phyloP scores from a whole-genome alignment of 345 rosid genomes.

The Barbarea vulgaris region DNA sequence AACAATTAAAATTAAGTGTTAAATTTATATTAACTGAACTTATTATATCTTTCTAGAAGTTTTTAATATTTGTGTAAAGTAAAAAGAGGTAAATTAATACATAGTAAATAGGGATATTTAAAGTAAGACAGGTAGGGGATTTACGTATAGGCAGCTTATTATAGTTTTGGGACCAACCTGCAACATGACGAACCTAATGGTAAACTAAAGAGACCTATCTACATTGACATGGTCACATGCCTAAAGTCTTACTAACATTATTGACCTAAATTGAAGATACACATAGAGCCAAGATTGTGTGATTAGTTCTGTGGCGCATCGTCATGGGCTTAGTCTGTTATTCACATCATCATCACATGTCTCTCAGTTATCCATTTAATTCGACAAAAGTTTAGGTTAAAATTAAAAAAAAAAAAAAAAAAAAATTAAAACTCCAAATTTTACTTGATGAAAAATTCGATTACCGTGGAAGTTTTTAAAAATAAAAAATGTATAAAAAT shows the following conservation, averaged over 20 bases:
- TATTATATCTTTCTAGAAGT: background rate
- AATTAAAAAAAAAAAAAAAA: too few relatives aligned
- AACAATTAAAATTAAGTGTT: background rate
- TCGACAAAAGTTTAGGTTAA: background rate
- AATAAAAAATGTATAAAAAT: background rate
- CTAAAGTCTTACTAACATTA: slow-evolving; percentile 37
- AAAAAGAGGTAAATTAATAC: background rate
- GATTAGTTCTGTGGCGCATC: slow-evolving; percentile 29
- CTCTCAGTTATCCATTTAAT: background rate
- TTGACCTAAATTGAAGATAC: slow-evolving; percentile 27
- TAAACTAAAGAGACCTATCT: slow-evolving; percentile 34
- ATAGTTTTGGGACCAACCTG: slow-evolving; percentile 40
- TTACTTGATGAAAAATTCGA: background rate
- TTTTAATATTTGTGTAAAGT: background rate
- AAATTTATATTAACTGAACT: background rate
- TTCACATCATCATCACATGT: slow-evolving; percentile 10
- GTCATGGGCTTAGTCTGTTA: slow-evolving; percentile 28
- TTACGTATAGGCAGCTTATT: slow-evolving; percentile 21
- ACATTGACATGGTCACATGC: slow-evolving; percentile 38
- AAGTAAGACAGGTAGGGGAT: background rate
- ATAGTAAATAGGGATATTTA: background rate
- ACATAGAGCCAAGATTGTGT: slow-evolving; percentile 13
- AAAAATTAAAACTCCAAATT: background rate
- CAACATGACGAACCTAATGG: slow-evolving; percentile 27
- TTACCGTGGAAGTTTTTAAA: background rate